Conservation (phyloP, 768 basidiomycete species). For the Hygrocybe coccinea region DNA sequence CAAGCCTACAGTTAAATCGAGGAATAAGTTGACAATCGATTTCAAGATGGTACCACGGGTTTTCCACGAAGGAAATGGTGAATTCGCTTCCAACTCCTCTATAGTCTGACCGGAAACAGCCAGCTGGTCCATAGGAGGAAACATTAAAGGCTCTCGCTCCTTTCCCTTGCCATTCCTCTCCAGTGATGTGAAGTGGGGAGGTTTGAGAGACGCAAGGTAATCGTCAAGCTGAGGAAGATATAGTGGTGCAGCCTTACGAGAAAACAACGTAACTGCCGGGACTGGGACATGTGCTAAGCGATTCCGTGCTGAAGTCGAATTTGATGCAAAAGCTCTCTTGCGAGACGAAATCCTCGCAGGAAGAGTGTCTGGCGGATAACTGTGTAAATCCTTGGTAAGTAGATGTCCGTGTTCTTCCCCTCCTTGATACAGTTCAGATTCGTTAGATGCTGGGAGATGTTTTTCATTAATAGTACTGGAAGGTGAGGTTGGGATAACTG, state of each 20-base stretch:
- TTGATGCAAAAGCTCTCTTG: neutral
- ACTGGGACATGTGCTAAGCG: conserved; percentile 39
- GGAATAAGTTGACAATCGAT: conserved; percentile 38
- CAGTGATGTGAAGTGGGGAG: conserved; percentile 37
- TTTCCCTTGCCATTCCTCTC: conserved; percentile 16
- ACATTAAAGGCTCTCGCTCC: conserved; percentile 36
- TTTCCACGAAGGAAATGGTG: conserved; percentile 46
- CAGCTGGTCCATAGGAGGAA: conserved; percentile 59
- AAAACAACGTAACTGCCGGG: conserved; percentile 53
- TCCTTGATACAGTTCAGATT: neutral
- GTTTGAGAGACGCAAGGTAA: conserved; percentile 46
- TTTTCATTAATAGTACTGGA: neutral
- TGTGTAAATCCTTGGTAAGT: neutral
- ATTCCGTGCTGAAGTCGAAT: neutral
- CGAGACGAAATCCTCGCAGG: neutral
- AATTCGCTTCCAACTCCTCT: conserved; percentile 58
- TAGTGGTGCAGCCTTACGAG: conserved; percentile 53
- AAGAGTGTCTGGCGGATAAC: neutral
- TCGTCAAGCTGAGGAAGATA: conserved; percentile 59
- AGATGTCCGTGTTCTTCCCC: neutral
- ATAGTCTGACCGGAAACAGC: conserved; percentile 44
- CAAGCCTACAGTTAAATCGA: conserved; percentile 51
- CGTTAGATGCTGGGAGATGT: neutral
- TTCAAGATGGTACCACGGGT: conserved; percentile 52
- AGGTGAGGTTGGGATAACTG: neutral